phyloP scores from a whole-genome alignment of 805 yeast genomes.

The Ogataea nitratoaversa region DNA sequence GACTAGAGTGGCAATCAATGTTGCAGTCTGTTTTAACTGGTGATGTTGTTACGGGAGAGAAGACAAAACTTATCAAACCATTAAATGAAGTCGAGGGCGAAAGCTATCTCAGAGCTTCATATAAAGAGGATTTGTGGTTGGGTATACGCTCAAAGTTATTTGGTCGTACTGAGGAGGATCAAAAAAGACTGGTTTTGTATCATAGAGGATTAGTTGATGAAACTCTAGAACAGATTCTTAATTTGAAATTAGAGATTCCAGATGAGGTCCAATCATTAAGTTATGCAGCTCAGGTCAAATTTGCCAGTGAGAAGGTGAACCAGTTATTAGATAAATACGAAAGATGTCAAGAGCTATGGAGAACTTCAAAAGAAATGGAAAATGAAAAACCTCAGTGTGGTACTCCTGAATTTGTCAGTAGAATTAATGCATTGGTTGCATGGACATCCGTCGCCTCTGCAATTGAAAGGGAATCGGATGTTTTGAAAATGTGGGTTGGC shows the following conservation, averaged over 20 bases:
- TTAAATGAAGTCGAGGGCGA: slow-evolving; percentile 39
- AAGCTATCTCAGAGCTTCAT: slow-evolving; percentile 46
- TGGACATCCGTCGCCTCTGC: slow-evolving; percentile 78
- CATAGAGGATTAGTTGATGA: slow-evolving; percentile 70
- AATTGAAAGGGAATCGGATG: slow-evolving; percentile 54
- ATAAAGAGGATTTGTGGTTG: slow-evolving; percentile 78
- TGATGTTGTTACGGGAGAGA: slow-evolving; percentile 89
- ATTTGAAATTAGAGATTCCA: slow-evolving; percentile 52
- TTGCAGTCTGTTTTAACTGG: slow-evolving; percentile 86
- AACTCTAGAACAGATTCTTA: slow-evolving; percentile 62
- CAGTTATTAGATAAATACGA: slow-evolving; percentile 57
- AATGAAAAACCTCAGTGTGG: slow-evolving; percentile 71
- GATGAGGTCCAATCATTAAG: slow-evolving; percentile 19
- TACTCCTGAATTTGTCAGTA: slow-evolving; percentile 55
- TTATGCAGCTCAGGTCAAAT: slow-evolving; percentile 22
- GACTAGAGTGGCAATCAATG: slow-evolving; percentile 97
- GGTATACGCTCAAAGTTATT: slow-evolving; percentile 79
- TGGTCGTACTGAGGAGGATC: slow-evolving; percentile 78
- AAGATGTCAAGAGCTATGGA: slow-evolving; percentile 72
- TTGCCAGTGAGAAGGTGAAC: slow-evolving; percentile 48
- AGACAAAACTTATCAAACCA: slow-evolving; percentile 64
- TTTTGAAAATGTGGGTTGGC: slow-evolving; percentile 78
- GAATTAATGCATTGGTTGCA: slow-evolving; percentile 74
- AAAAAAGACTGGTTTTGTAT: slow-evolving; percentile 61
- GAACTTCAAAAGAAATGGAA: slow-evolving; percentile 71